phyloP scores from a whole-genome alignment of 1,284 basidiomycete genomes.

The Coniophora puteana region DNA sequence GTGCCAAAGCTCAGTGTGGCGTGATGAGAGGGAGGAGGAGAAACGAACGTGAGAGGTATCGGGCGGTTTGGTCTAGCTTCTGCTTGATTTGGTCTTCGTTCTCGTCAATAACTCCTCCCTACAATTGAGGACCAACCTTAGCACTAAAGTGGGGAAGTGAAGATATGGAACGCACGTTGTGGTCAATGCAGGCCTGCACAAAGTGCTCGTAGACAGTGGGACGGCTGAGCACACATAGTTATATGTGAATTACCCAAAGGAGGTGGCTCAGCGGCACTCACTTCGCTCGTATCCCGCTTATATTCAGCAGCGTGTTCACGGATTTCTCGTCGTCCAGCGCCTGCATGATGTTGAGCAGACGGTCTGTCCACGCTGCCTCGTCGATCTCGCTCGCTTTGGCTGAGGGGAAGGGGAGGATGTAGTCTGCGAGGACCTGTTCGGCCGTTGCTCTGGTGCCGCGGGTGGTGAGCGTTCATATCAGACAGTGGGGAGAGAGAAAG shows the following conservation, averaged over 20 bases:
- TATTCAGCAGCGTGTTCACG: slow-evolving; percentile 51
- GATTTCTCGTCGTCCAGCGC: slow-evolving; percentile 66
- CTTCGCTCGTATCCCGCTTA: slow-evolving; percentile 62
- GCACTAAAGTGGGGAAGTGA: slow-evolving; percentile 1
- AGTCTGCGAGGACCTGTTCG: slow-evolving; percentile 66
- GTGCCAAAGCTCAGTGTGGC: slow-evolving; percentile 9
- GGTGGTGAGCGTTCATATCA: slow-evolving; percentile 1
- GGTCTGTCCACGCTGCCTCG: slow-evolving; percentile 84
- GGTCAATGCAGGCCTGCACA: slow-evolving; percentile 65
- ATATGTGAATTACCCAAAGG: neutral
- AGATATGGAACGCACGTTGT: slow-evolving; percentile 61
- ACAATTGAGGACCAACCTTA: slow-evolving; percentile 8
- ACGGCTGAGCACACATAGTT: slow-evolving; percentile 44
- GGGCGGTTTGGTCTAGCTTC: slow-evolving; percentile 51
- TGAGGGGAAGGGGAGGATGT: slow-evolving; percentile 78
- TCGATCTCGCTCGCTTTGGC: slow-evolving; percentile 63
- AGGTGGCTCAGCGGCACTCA: slow-evolving; percentile 31
- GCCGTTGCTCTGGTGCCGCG: slow-evolving; percentile 54
- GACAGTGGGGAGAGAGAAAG: neutral
- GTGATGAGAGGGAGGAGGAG: neutral
- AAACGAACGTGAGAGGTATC: slow-evolving; percentile 56
- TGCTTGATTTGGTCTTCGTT: slow-evolving; percentile 63
- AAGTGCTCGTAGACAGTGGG: slow-evolving; percentile 65
- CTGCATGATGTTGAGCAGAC: slow-evolving; percentile 72
- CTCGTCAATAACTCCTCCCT: slow-evolving; percentile 87